Evolutionary conservation across 73 alveolate genomes (phyloP), one percentile per base, ranked within the genome.

Genomic region (Blepharisma stoltei): DNA sequence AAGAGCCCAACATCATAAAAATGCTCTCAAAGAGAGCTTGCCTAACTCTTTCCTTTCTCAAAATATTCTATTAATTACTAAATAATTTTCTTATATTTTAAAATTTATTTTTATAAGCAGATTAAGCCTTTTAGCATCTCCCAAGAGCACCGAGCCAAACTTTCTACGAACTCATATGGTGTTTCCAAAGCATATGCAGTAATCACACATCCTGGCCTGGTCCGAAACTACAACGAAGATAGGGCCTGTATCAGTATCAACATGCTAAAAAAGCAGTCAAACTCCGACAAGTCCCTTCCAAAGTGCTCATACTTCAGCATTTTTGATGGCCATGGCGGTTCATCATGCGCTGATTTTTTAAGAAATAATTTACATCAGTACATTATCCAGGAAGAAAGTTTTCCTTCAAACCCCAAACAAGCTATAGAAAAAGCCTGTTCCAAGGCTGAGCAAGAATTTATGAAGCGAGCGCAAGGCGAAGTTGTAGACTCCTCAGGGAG

Each of bases 291-390:
- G 70, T 49, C 54, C 46, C 83, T 93, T 93, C 95, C 97, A 7
- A 87, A 90, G 79, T 70, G 87, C 66, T 84, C 94, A 55, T 90
- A 75, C 78, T 90, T 88, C 76, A 91, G 88, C 23, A 85, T 90
- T 41, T 90, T 84, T 80, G 97, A 90, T 69, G 97, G 97, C 9
- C 97, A 90, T 85, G 97, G 97, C 6, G 97, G 97, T 7, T 88
- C 81, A 67, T 69, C 70, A 8, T 90, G 97, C 55, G 87, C 97
- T 20, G 89, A 81, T 41, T 90, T 46, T 81, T 73, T 90, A 54
- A 88, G 90, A 81, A 88, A 90, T 77, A 88, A 90, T 54, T 83
- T 90, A 25, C 93, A 88, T 54, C 80, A 71, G 32, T 90, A 53
- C 76, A 76, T 76, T 23, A 52, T 76, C 20, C 38, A 67, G 37